Evolutionary conservation across 2,329 filamentous ascomycete genomes (phyloP), one percentile per base, ranked within the genome.

Genomic region (Aspergillus ochraceoroseus): DNA sequence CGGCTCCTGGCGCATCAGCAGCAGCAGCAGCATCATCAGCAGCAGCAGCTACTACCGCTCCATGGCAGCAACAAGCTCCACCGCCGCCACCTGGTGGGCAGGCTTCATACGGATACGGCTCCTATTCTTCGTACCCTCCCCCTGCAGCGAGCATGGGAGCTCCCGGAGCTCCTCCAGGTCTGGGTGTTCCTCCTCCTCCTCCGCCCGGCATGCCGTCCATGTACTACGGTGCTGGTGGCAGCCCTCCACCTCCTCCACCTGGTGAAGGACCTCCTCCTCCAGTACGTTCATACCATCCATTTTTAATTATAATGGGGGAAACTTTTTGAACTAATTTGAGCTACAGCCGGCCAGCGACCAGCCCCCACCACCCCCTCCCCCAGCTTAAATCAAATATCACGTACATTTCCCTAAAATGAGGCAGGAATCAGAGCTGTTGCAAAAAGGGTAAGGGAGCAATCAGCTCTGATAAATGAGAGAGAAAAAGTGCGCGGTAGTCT

Each of bases 291-390:
- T 14, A 14, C 1, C 3, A 31, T 32, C n/a, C 20, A 17, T 27
- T 4, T 19, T 12, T 6, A 13, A 26, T 19, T 18, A 14, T 9
- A 32, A 26, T 6, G 11, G 14, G n/a, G n/a, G n/a, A n/a, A n/a
- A n/a, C n/a, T n/a, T n/a, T n/a, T n/a, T n/a, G 23, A 25, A 32
- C 55, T 58, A 52, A 60, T 38, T 27, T 36, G n/a, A n/a, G 11
- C 11, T 44, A 34, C 43, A 66, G 51, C 67, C 68, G 27, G 71
- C 72, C 11, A 74, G 74, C 52, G 75, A 79, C 43, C 71, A 73
- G 46, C 76, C 76, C 48, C 80, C 80, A 14, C 80, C 83, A 14
- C 80, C 83, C 15, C 80, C 79, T 25, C 76, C 76, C 38, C 79
- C 79, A 27, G 57, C 59, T 35, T 66, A 48, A 56, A 34, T 20